Evolutionary conservation across 768 basidiomycete species (phyloP).

Genomic region (Auricularia cornea): DNA sequence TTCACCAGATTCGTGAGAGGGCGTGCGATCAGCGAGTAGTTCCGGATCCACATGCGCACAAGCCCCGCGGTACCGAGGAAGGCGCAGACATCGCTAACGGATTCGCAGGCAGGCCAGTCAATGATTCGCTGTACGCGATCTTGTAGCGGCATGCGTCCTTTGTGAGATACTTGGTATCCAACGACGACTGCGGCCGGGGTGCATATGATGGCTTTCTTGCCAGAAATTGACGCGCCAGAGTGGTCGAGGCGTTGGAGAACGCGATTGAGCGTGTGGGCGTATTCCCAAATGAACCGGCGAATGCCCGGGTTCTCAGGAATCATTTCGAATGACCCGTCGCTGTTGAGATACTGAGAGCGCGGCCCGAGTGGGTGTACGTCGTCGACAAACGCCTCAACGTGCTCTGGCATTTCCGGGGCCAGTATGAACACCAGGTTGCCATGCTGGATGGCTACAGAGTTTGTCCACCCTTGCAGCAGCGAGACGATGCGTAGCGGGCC

Average conservation of each 20-base stretch:
- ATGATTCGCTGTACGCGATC: conserved; percentile 16
- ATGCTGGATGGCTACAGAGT: conserved; percentile 32
- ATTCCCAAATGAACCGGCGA: conserved; percentile 32
- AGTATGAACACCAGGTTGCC: conserved; percentile 31
- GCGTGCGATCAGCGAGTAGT: conserved; percentile 13
- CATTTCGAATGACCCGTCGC: conserved; percentile 24
- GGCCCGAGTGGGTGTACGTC: conserved; percentile 30
- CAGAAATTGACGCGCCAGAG: conserved; percentile 29
- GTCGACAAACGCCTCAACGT: conserved; percentile 31
- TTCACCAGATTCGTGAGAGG: conserved; percentile 13
- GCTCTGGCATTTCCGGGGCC: conserved; percentile 31
- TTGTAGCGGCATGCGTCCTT: conserved; percentile 25
- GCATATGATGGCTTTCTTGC: conserved; percentile 27
- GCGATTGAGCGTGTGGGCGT: conserved; percentile 26
- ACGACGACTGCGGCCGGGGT: conserved; percentile 22
- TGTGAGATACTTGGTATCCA: conserved; percentile 30
- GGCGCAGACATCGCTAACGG: conserved; percentile 16
- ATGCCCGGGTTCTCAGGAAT: conserved; percentile 31
- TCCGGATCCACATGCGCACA: conserved; percentile 15
- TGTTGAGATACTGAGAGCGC: conserved; percentile 17
- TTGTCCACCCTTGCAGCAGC: conserved; percentile 35
- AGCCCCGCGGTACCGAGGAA: conserved; percentile 20
- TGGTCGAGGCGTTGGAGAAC: conserved; percentile 31
- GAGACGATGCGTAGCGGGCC: conserved; percentile 23
- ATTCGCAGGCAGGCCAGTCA: conserved; percentile 14